Evolutionary conservation across 108 stramenopile genomes (phyloP).

Genomic region (Craspedostauros australis): DNA sequence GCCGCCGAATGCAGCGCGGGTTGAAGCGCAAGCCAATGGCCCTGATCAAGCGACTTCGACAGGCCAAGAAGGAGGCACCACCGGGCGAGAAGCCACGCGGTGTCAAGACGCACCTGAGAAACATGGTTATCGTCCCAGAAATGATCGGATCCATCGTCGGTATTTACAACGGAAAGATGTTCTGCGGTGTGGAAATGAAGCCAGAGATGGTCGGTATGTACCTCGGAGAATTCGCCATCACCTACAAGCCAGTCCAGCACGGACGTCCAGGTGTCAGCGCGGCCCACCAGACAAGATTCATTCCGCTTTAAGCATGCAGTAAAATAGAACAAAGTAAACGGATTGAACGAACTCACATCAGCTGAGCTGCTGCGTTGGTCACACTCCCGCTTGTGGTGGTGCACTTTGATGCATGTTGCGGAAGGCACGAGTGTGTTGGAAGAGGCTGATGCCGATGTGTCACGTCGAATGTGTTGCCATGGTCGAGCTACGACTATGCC

Average conservation of each 20-base stretch:
- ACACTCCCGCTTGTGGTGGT: too few species aligned
- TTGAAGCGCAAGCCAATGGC: slow-evolving; percentile 99
- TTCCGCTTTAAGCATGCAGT: slow-evolving; percentile 86
- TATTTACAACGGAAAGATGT: slow-evolving; percentile 99
- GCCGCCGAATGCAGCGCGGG: slow-evolving; percentile 98
- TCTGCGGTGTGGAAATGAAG: slow-evolving; percentile 99
- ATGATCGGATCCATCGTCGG: slow-evolving; percentile 99
- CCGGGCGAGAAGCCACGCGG: slow-evolving; percentile 97
- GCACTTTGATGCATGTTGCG: too few species aligned
- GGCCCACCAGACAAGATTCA: slow-evolving; percentile 96
- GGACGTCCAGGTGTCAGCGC: slow-evolving; percentile 99
- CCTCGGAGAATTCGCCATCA: slow-evolving; percentile 99
- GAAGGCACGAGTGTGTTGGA: too few species aligned
- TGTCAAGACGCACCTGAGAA: slow-evolving; percentile 99
- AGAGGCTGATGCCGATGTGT: too few species aligned
- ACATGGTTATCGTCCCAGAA: slow-evolving; percentile 99
- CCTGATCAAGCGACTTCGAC: slow-evolving; percentile 97
- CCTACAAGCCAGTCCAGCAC: slow-evolving; percentile 97
- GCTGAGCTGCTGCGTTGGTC: too few species aligned
- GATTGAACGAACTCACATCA: background rate
- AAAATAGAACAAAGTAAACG: background rate
- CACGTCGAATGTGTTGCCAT: too few species aligned
- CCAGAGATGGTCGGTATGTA: slow-evolving; percentile 99
- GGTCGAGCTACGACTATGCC: too few species aligned
- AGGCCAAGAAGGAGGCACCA: slow-evolving; percentile 98